A percentile compares a stretch with the other conserved stretches of the same genome.
phyloP scores from a whole-genome alignment of 1,139 yeast genomes.

The Hanseniaspora uvarum region DNA sequence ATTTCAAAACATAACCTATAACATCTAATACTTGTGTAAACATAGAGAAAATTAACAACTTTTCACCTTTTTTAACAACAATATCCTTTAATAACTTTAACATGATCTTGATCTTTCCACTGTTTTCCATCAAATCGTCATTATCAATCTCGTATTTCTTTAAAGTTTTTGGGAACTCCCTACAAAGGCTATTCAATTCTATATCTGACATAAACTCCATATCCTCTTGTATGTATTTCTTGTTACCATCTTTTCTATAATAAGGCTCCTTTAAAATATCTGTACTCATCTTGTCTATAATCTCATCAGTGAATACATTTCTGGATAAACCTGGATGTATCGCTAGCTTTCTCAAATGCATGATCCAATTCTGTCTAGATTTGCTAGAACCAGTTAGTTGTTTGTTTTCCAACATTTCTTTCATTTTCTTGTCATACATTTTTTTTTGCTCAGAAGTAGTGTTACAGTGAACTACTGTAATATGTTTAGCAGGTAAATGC shows the following conservation, averaged over 20 bases:
- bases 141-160: constrained; percentile 33
- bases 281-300: constrained; percentile 56
- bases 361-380: constrained; percentile 44
- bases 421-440: constrained; percentile 53
- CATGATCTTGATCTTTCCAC: constrained; percentile 65
- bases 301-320: constrained; percentile 44
- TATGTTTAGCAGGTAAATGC: constrained; percentile 72
- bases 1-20: constrained; percentile 62
- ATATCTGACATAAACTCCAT: constrained; percentile 94
- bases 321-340: constrained; percentile 69
- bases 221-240: constrained; percentile 70
- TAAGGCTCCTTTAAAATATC: constrained; percentile 72
- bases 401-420: constrained; percentile 43
- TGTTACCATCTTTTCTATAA: constrained; percentile 61
- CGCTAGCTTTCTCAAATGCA: constrained; percentile 65
- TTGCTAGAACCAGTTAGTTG: constrained; percentile 33
- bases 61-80: constrained; percentile 50
- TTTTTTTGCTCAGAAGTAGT: constrained; percentile 47
- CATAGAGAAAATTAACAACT: constrained; percentile 74
- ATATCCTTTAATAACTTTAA: constrained; percentile 50
- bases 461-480: constrained; percentile 53
- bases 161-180: constrained; percentile 57
- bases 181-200: constrained; percentile 69
- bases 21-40: constrained; percentile 89
- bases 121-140: constrained; percentile 42